These are phyloP conservation scores for Amoebophrya sp. DNA, from an alignment of 169 alveolate genomes.

Conservation along the genomic window DNA sequence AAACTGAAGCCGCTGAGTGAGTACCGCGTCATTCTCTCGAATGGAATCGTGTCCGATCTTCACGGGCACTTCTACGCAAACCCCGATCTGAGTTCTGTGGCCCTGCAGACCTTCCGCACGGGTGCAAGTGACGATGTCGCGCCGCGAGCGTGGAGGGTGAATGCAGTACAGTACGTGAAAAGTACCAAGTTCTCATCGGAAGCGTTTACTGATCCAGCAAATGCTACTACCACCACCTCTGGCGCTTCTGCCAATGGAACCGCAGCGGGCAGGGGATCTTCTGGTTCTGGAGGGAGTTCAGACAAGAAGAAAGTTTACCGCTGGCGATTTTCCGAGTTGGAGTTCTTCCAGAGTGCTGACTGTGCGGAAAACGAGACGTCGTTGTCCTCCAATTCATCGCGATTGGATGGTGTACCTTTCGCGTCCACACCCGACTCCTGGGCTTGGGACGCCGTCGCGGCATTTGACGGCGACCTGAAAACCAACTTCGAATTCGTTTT, in stretches of 20 bases:
- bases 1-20: not conserved
- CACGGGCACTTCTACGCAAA: not conserved
- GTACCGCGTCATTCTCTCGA: not conserved
- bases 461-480: not conserved
- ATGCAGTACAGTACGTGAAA: not conserved
- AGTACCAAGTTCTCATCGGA: too few species aligned
- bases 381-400: not conserved
- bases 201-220: not conserved
- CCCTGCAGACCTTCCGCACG: not conserved
- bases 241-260: too few species aligned
- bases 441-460: not conserved
- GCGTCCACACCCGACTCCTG: not conserved
- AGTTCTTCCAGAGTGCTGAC: not conserved
- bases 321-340: not conserved
- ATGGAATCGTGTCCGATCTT: constrained; percentile 16
- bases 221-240: not conserved
- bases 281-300: too few species aligned
- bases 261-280: too few species aligned
- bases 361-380: not conserved
- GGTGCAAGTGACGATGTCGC: not conserved
- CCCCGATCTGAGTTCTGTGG: not conserved
- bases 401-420: not conserved
- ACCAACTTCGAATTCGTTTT: not conserved
- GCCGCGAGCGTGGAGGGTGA: not conserved
- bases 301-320: not conserved